Evolutionary conservation across 139 green algal genomes (phyloP).

Genomic region (Asterochloris erici): DNA sequence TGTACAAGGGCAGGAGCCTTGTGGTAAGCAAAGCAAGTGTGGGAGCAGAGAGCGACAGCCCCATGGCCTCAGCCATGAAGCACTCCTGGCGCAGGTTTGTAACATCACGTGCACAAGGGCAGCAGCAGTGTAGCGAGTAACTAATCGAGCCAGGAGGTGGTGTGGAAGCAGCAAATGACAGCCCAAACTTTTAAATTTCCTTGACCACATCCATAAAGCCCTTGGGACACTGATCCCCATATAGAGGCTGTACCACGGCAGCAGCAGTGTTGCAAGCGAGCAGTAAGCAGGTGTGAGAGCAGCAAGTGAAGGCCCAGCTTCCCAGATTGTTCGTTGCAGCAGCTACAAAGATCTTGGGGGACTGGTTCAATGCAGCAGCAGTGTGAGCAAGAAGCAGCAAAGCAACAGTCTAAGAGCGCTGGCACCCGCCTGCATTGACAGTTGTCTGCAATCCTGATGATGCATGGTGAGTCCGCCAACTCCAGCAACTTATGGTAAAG

Average conservation of each 20-base stretch:
- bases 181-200: too few species aligned
- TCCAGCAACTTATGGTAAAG: not conserved
- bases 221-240: not conserved
- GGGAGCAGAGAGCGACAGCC: not conserved
- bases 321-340: constrained; percentile 80
- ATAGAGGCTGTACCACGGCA: not conserved
- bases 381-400: constrained; percentile 13
- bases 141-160: too few species aligned
- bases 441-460: too few species aligned
- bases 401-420: too few species aligned
- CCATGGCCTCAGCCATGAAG: not conserved
- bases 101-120: too few species aligned
- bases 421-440: too few species aligned
- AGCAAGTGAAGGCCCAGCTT: constrained; percentile 16
- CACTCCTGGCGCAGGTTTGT: not conserved
- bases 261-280: not conserved
- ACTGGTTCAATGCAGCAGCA: constrained; percentile 89
- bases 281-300: too few species aligned
- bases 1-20: constrained; percentile 19
- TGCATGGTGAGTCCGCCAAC: too few species aligned
- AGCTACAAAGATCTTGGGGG: constrained; percentile 93
- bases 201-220: too few species aligned
- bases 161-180: too few species aligned
- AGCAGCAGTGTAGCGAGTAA: too few species aligned
- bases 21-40: not conserved